Base-by-base conservation (phyloP, 768 basidiomycete genomes). In the Amanita inopinata region DNA sequence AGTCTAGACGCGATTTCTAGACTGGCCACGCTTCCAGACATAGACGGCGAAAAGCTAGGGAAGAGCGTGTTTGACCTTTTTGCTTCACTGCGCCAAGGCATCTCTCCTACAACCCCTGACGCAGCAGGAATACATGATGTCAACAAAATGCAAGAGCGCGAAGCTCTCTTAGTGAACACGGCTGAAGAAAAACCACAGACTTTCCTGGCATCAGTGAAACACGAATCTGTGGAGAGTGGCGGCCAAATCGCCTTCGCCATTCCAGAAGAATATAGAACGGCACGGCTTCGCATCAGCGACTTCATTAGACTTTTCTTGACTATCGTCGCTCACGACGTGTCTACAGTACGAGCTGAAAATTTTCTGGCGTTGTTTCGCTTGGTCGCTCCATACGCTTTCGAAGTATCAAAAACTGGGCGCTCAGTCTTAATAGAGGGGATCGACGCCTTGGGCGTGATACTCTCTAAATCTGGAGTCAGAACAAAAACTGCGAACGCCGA, bases 161-260 rank as follows among this genome's bases (percentile, higher is more conserved):
- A 87, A 51, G 79, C 83, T 2, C 61, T 84, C 15, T 67, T 87
- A 49, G 66, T 83, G 35, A 71, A 66, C 19, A 78, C 78, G 3
- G 82, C 78, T 4, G 84, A 86, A 51, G 79, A 83, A 47, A 79
- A 73, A 40, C 83, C 83, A 1, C 83, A 85, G 49, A 70, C 79
- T 0, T 78, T 85, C 49, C 59, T 85, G 19, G 67, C 74, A 10
- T 65, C 72, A 4, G 56, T 83, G 14, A 67, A 69, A 41, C 65
- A 67, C 32, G 63, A 57, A 15, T 64, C 65, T 22, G 60, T 65
- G 2, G 62, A 70, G 37, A 63, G 64, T 15, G 67, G 62, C 33
- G 57, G 56, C 12, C 63, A 65, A 33, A 57, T 70, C 32, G 62
- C 68, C 2, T 56, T 73, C 30, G 62, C 69, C 19, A 60, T 78